These are phyloP conservation scores for Creolimax fragrantissima DNA, from an alignment of 78 protist species.

Conservation along the genomic window DNA sequence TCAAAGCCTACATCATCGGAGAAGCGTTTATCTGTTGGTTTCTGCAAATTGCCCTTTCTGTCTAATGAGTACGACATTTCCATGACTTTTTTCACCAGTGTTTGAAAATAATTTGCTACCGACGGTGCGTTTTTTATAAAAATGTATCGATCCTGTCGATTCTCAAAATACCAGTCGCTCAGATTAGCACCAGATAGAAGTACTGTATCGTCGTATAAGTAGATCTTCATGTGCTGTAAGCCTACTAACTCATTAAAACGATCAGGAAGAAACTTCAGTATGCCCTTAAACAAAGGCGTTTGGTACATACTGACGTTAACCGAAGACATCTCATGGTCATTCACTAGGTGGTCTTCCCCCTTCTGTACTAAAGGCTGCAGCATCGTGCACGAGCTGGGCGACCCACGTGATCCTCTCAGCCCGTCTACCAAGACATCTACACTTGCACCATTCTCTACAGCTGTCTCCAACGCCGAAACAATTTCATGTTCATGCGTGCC, in stretches of 20 bases:
- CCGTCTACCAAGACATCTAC: background rate
- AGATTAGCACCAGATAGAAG: background rate
- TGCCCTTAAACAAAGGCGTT: background rate
- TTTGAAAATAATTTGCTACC: background rate
- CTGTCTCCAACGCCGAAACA: background rate
- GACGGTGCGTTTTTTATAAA: background rate
- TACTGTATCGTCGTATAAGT: background rate
- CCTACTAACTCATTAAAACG: background rate
- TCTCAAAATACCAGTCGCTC: conserved; percentile 13
- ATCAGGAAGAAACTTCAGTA: background rate
- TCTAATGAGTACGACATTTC: background rate
- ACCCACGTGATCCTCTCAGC: background rate
- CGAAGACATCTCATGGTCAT: too few relatives aligned
- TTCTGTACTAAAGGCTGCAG: background rate
- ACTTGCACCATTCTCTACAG: background rate
- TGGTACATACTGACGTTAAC: background rate
- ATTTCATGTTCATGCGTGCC: background rate
- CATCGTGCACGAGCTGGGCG: background rate
- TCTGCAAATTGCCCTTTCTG: background rate
- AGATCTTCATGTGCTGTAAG: background rate
- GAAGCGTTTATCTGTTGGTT: background rate
- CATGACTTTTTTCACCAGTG: background rate
- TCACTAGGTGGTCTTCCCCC: too few relatives aligned
- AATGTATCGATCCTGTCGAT: background rate
- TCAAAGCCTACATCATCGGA: background rate